A percentile compares a stretch with the other conserved stretches of the same genome.
These are phyloP conservation scores for Coemansia furcata DNA, from an alignment of 192 early-diverging fungal species.

Conservation along the genomic window DNA sequence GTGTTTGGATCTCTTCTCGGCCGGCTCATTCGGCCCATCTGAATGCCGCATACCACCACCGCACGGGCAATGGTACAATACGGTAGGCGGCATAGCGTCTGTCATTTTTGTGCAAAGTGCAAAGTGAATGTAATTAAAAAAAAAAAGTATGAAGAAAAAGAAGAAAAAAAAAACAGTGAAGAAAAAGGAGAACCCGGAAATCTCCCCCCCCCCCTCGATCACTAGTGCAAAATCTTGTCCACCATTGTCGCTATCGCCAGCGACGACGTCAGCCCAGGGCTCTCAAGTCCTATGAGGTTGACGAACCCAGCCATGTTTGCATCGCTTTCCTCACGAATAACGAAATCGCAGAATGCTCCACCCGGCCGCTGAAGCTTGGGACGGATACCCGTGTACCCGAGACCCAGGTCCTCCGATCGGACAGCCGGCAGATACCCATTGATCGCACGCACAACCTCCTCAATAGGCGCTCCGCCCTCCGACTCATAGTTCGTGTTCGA, in stretches of 20 bases:
- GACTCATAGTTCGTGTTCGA: slow-evolving; percentile 60
- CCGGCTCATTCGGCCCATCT: not conserved
- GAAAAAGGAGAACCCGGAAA: not conserved
- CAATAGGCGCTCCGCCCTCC: slow-evolving; percentile 32
- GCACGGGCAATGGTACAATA: slow-evolving; percentile 47
- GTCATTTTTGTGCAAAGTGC: slow-evolving; percentile 3
- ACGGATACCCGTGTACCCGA: slow-evolving; percentile 79
- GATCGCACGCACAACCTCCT: slow-evolving; percentile 53
- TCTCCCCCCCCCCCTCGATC: not conserved
- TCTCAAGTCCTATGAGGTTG: slow-evolving; percentile 81
- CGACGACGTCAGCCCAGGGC: slow-evolving; percentile 79
- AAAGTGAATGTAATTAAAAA: not conserved
- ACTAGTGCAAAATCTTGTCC: slow-evolving; percentile 9
- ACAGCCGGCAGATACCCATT: slow-evolving; percentile 62
- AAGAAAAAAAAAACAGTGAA: not conserved
- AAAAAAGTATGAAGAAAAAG: not conserved
- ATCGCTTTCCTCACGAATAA: slow-evolving; percentile 59
- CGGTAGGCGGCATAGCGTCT: slow-evolving; percentile 1
- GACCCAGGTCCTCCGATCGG: slow-evolving; percentile 56
- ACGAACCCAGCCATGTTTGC: slow-evolving; percentile 60
- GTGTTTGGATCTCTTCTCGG: slow-evolving; percentile 3
- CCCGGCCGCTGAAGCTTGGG: slow-evolving; percentile 77
- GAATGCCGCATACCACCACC: slow-evolving; percentile 10
- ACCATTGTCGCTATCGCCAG: slow-evolving; percentile 68
- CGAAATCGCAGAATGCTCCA: slow-evolving; percentile 74